Conservation (phyloP, 441 rosid species). For the Populus hybrid region DNA sequence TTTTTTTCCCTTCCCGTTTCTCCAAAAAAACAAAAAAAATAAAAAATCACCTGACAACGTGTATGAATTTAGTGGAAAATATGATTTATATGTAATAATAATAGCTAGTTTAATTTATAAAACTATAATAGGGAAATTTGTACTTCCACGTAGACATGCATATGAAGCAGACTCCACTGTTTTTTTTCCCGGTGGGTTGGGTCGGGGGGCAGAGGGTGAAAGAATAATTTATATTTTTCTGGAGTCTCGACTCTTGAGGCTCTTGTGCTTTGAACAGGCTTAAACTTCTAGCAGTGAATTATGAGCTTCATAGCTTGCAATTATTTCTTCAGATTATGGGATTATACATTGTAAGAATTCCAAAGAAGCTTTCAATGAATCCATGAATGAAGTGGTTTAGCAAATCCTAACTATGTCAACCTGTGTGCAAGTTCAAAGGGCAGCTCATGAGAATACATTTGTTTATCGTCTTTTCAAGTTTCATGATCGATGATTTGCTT, state of each 20-base stretch:
- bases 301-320: background rate
- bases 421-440: background rate
- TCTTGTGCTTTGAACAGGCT: too few species aligned
- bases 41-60: background rate
- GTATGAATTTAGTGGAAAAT: constrained; percentile 10
- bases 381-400: background rate
- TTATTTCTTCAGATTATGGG: background rate
- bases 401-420: background rate
- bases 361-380: background rate
- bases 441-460: background rate
- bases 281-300: too few species aligned
- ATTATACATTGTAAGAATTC: background rate
- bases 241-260: too few species aligned
- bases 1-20: background rate
- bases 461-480: background rate
- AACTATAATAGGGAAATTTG: background rate
- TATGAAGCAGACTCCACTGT: background rate
- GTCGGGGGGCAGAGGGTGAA: too few species aligned
- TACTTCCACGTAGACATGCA: background rate
- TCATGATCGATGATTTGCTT: background rate
- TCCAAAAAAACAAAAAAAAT: background rate
- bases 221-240: too few species aligned
- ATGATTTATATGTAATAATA: background rate
- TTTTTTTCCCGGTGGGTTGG: too few species aligned
- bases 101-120: background rate